Evolutionary conservation across 129 eudicot genomes (phyloP), one percentile per base, ranked within the genome.

Genomic region (Arctium minus): DNA sequence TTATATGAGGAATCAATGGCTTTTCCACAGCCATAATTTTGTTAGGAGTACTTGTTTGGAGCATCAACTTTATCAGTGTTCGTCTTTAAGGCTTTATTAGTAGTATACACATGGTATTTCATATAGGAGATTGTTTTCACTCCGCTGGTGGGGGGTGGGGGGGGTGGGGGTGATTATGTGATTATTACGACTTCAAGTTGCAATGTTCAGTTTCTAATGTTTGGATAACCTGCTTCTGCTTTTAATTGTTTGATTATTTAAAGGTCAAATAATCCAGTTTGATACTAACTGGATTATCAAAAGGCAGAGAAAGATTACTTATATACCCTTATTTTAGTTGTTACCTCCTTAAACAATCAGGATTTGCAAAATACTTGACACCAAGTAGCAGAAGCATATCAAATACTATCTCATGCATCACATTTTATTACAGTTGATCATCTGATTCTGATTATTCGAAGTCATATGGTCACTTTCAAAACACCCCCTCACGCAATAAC

Each of bases 1-100:
- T 50, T 73, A 83, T 36, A 15, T 12, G 4, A 77, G 62, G 67
- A 77, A 15, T 78, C 30, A 36, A 71, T 60, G 42, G 86, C 78
- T 69, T 38, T 29, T 35, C 56, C 2, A 64, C 42, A 53, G 78
- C 69, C 69, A 7, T 81, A 74, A 5, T 60, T 65, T 81, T 81
- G 67, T 27, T n/a, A 62, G 65, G 22, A 56, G 13, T 44, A 44
- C 46, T 40, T 40, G 46, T 6, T 40, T 35, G 37, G 37, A 35
- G 37, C 37, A 35, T 35, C 37, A 72, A 1, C 32, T 53, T 80
- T 37, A 39, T 9, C 6, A 35, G 15, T 46, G 17, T 13, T 50
- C n/a, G 3, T 50, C n/a, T n/a, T 50, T 50, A 3, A 53, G 62
- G 17, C 62, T 50, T 50, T 50, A 50, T 15, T 50, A 50, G n/a